Percentiles rank a stretch among this genome's conserved stretches.
These are phyloP conservation scores for Luffa aegyptiaca DNA, from an alignment of 306 rosid genomes.

Conservation along the genomic window DNA sequence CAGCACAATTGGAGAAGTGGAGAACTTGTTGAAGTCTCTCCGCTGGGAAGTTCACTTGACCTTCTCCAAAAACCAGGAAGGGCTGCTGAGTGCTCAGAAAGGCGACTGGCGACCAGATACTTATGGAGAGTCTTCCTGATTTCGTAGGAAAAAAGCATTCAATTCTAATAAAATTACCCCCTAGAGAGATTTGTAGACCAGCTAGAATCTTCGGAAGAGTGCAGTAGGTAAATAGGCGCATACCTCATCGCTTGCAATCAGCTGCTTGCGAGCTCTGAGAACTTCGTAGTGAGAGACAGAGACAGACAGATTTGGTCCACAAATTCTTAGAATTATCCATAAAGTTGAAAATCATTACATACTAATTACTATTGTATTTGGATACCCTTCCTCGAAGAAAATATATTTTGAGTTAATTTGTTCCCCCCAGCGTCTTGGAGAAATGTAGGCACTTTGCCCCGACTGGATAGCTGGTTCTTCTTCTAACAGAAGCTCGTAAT, in stretches of 20 bases:
- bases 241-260: constrained; percentile 1
- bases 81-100: constrained; percentile 69
- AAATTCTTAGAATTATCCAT: not conserved
- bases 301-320: not conserved
- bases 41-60: constrained; percentile 73
- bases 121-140: constrained; percentile 34
- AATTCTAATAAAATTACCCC: constrained; percentile 13
- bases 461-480: not conserved
- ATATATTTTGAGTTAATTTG: not conserved
- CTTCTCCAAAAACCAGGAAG: constrained; percentile 53
- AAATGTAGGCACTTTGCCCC: not conserved
- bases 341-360: not conserved
- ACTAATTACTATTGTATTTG: not conserved
- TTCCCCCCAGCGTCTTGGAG: not conserved
- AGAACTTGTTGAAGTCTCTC: constrained; percentile 58
- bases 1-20: constrained; percentile 54
- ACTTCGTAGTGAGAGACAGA: not conserved
- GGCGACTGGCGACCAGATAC: constrained; percentile 64
- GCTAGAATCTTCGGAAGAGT: constrained; percentile 2
- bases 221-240: not conserved
- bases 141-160: constrained; percentile 1
- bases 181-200: constrained; percentile 7
- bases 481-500: not conserved
- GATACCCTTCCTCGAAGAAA: not conserved
- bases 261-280: not conserved